phyloP scores from a whole-genome alignment of 2,329 filamentous ascomycete genomes.

The Scopulariopsis brevicaulis region DNA sequence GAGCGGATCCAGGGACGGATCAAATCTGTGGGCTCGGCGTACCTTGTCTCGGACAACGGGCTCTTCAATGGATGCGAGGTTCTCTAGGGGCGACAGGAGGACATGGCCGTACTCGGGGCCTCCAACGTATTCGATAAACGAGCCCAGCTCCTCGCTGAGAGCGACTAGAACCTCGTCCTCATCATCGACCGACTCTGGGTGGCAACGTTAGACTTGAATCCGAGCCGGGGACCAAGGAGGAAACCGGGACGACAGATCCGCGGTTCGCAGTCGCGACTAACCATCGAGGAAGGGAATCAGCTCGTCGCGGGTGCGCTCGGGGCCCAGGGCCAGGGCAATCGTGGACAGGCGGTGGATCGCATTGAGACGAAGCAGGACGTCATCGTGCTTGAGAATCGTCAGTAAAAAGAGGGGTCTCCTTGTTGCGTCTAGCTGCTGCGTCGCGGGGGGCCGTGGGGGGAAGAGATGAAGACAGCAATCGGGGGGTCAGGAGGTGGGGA shows the following conservation, averaged over 20 bases:
- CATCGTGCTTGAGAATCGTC: slow-evolving; percentile 65
- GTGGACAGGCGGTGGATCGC: slow-evolving; percentile 97
- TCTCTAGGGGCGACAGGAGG: slow-evolving; percentile 92
- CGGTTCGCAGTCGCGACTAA: slow-evolving; percentile 36
- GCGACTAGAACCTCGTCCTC: slow-evolving; percentile 97
- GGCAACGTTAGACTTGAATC: slow-evolving; percentile 16
- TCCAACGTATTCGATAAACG: slow-evolving; percentile 95
- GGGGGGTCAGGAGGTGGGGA: slow-evolving; percentile 11
- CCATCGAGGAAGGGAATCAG: slow-evolving; percentile 98
- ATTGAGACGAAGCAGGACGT: slow-evolving; percentile 94
- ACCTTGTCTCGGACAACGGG: slow-evolving; percentile 97
- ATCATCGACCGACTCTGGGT: slow-evolving; percentile 89
- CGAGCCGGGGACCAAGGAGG: not conserved
- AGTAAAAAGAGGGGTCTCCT: not conserved
- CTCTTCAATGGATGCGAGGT: slow-evolving; percentile 96
- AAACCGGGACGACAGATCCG: slow-evolving; percentile 3
- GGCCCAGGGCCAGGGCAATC: slow-evolving; percentile 89
- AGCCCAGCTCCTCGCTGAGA: slow-evolving; percentile 90
- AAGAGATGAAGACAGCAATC: slow-evolving; percentile 3
- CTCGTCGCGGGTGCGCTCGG: slow-evolving; percentile 95
- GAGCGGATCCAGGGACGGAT: not conserved
- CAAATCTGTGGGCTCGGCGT: slow-evolving; percentile 13
- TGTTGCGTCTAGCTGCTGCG: not conserved
- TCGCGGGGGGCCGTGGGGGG: slow-evolving; percentile 6
- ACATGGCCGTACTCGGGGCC: slow-evolving; percentile 91